Base-by-base conservation (phyloP, 2,329 filamentous ascomycete genomes). In the Verticillium tricorpus region DNA sequence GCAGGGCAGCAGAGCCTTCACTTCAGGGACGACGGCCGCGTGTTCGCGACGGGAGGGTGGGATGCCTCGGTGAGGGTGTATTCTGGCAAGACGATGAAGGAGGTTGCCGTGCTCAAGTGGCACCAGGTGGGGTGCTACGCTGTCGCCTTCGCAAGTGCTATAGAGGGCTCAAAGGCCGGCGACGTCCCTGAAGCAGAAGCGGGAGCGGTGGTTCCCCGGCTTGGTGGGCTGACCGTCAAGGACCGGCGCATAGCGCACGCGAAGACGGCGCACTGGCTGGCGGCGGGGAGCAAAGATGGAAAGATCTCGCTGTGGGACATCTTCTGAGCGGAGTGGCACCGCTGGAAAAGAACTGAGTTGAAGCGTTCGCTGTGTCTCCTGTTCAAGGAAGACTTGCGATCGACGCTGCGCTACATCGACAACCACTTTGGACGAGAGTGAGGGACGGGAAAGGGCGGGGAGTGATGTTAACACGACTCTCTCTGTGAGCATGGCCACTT, bases 301-400 rank as follows among this genome's bases (percentile, higher is more conserved):
- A 97, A 96, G 73, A 86, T 98, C 65, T 96, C 92, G 71, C 78
- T 99, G 67, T 99, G 95, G 95, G 92, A 97, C 77, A 88, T 98
- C 62, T 99, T 95, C 74, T 93, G 69, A 78, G n/a, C 28, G 28
- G 28, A 5, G 1, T 28, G 28, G 28, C 28, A 28, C 6, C 4
- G 28, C 28, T 28, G 5, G 5, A 5, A 28, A 28, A 28, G 28
- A 28, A 28, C 28, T 5, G 28, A 28, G 28, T 28, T 28, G 25
- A 28, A 28, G 28, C 28, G 5, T 28, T 28, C 28, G 28, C 28
- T 1, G 28, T 28, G 1, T 28, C 5, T 28, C 28, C 28, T 28
- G 5, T 28, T 28, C 4, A 6, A 28, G 5, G 28, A 28, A 5
- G 5, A 6, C 28, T 28, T 28, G 5, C 5, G 3, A 28, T 28